Percentiles rank a stretch among this genome's conserved stretches.
Evolutionary conservation across 306 rosid genomes (phyloP).

Genomic region (Prunus salicina): DNA sequence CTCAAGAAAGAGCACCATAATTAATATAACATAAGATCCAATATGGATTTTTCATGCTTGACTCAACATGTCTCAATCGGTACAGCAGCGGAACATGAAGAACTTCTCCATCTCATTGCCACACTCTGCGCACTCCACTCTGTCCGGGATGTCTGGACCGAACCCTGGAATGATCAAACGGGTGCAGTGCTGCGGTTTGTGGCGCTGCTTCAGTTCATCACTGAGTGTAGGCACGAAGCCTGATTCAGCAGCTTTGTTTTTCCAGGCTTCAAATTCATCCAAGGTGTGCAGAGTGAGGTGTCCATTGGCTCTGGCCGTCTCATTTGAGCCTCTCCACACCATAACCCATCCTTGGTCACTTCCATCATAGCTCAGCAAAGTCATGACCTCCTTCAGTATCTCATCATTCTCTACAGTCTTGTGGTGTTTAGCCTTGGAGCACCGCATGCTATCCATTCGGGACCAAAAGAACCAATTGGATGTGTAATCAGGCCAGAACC

Average conservation of each 20-base stretch:
- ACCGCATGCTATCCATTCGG: slow-evolving; percentile 77
- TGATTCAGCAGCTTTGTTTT: neutral
- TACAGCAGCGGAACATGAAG: slow-evolving; percentile 87
- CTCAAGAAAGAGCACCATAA: neutral
- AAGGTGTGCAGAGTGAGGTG: slow-evolving; percentile 38
- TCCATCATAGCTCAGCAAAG: slow-evolving; percentile 72
- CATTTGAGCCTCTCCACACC: slow-evolving; percentile 44
- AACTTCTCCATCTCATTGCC: slow-evolving; percentile 85
- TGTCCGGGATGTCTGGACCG: slow-evolving; percentile 59
- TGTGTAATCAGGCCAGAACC: slow-evolving; percentile 43
- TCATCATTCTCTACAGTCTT: slow-evolving; percentile 51
- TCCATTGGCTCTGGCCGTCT: slow-evolving; percentile 71
- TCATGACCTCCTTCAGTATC: slow-evolving; percentile 66
- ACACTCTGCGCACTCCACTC: slow-evolving; percentile 79
- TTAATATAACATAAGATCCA: neutral
- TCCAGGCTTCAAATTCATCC: slow-evolving; percentile 45
- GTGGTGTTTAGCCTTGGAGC: slow-evolving; percentile 53
- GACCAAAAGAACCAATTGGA: slow-evolving; percentile 87
- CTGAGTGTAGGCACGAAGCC: slow-evolving; percentile 49
- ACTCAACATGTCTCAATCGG: slow-evolving; percentile 18
- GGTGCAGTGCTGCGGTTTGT: slow-evolving; percentile 67
- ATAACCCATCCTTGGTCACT: slow-evolving; percentile 81
- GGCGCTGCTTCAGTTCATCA: slow-evolving; percentile 29
- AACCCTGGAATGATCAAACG: slow-evolving; percentile 72
- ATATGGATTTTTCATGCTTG: neutral